Evolutionary conservation across 148 eudicot genomes (phyloP), one percentile per base, ranked within the genome.

Genomic region (Vaccinium vitisidaea): DNA sequence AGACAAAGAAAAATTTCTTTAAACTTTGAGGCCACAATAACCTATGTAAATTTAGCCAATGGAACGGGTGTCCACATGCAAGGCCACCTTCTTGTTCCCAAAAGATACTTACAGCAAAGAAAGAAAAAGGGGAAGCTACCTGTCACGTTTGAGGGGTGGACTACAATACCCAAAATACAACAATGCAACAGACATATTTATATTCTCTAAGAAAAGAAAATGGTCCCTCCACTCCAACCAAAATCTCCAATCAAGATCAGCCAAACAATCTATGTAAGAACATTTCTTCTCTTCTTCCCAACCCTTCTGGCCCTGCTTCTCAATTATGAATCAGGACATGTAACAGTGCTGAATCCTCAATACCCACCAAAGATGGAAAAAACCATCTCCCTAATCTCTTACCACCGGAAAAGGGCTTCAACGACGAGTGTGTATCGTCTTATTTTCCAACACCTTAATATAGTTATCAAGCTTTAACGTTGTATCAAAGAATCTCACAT

Each of bases 1-100:
- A 61, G 11, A 43, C 9, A n/a, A 23, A 18, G 27, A 63, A 61
- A 15, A 13, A 19, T 39, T 39, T 5, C 30, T 7, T 21, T n/a
- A 16, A 63, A 69, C 8, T 65, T 81, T 65, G 58, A 65, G 58
- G 67, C 71, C 76, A 83, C 46, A 50, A 19, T 53, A 61, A 69
- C 39, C 11, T 27, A 53, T 13, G 15, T 53, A 7, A 23, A 30
- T 30, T 9, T 32, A 50, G 1, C 13, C 21, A 13, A 53, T 13
- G 15, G 21, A 32, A 36, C 21, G 2, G 14, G 48, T 79, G 63
- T 27, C 30, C 54, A 27, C 9, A 53, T 6, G 30, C 5, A 23
- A 1, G 15, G 32, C 58, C 81, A 36, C 39, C 76, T 71, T 71
- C 5, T 32, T 16, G 13, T 43, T 19, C 36, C 12, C 15, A 6